phyloP scores from a whole-genome alignment of 257 asterid species.

The Rhazya stricta region DNA sequence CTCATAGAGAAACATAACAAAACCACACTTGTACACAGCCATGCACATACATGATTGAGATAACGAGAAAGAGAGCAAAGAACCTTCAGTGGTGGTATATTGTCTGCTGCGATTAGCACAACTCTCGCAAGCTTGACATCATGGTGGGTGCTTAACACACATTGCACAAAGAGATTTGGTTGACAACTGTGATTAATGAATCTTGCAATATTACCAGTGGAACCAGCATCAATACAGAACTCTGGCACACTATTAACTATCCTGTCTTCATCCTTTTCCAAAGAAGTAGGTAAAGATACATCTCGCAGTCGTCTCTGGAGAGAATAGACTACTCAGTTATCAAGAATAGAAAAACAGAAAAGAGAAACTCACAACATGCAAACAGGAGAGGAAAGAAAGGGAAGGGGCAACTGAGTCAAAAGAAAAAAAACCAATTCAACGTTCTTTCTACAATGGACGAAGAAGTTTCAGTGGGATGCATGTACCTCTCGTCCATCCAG shows the following conservation, averaged over 20 bases:
- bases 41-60: background rate
- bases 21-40: background rate
- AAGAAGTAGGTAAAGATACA: conserved; percentile 51
- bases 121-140: conserved; percentile 62
- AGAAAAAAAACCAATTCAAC: background rate
- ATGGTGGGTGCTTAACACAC: conserved; percentile 64
- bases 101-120: conserved; percentile 73
- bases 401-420: background rate
- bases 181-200: conserved; percentile 86
- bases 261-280: conserved; percentile 40
- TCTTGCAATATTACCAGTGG: conserved; percentile 62
- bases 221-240: conserved; percentile 79
- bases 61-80: background rate
- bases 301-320: conserved; percentile 72
- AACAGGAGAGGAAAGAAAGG: background rate
- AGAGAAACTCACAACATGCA: background rate
- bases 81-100: conserved; percentile 84
- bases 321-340: background rate
- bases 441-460: background rate
- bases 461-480: background rate
- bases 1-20: background rate
- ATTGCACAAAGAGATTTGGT: conserved; percentile 83
- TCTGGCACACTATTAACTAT: conserved; percentile 50
- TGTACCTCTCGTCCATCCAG: conserved; percentile 82
- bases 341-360: conserved; percentile 8